A percentile compares a stretch with the other conserved stretches of the same genome.
Evolutionary conservation across 148 eudicot genomes (phyloP).

Genomic region (Silene uniflora): DNA sequence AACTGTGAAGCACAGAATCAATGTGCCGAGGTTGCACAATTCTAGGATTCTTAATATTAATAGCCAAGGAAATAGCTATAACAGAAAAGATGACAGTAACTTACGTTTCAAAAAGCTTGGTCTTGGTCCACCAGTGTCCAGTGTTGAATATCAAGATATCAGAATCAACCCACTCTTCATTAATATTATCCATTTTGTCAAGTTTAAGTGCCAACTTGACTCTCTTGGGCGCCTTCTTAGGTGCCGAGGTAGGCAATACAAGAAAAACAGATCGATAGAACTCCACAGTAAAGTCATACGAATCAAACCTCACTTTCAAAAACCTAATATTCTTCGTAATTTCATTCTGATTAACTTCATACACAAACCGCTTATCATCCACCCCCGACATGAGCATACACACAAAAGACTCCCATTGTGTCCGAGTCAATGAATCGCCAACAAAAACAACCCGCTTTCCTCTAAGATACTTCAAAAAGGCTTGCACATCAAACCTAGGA

Average conservation of each 20-base stretch:
- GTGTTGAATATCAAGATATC: slow-evolving; percentile 82
- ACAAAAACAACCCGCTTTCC: slow-evolving; percentile 80
- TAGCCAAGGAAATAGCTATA: background rate
- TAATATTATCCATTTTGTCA: slow-evolving; percentile 73
- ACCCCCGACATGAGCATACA: slow-evolving; percentile 89
- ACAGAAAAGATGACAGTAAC: slow-evolving; percentile 24
- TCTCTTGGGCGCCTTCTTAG: slow-evolving; percentile 69
- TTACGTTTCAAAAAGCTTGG: slow-evolving; percentile 86
- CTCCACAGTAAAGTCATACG: slow-evolving; percentile 67
- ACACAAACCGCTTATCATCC: slow-evolving; percentile 68
- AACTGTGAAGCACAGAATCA: background rate
- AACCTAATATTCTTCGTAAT: slow-evolving; percentile 68
- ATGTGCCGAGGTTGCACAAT: background rate
- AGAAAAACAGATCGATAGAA: slow-evolving; percentile 79
- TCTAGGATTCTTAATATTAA: background rate
- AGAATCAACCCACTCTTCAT: slow-evolving; percentile 61
- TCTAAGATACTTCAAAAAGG: slow-evolving; percentile 48
- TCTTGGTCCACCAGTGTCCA: slow-evolving; percentile 94
- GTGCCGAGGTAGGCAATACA: slow-evolving; percentile 49
- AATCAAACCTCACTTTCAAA: slow-evolving; percentile 65
- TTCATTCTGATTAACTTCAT: slow-evolving; percentile 67
- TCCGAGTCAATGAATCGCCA: slow-evolving; percentile 91
- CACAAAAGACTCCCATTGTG: slow-evolving; percentile 95
- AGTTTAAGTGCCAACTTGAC: slow-evolving; percentile 61
- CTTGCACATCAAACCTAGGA: slow-evolving; percentile 48